These are phyloP conservation scores for Penicillium paradoxum DNA, from an alignment of 495 filamentous ascomycete species.

Conservation along the genomic window DNA sequence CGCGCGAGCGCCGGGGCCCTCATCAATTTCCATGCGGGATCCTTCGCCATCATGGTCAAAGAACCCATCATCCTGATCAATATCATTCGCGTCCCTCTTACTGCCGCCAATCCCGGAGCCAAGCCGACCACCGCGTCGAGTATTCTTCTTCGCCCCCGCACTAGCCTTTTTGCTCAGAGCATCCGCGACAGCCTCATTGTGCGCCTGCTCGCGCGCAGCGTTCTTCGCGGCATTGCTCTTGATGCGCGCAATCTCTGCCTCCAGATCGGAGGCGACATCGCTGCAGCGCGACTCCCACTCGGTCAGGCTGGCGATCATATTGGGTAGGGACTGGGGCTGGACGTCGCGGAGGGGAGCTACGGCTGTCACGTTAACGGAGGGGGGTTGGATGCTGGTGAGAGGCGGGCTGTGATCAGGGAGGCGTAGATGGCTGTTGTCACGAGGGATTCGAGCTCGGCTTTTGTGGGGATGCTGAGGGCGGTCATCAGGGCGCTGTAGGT, in stretches of 20 bases:
- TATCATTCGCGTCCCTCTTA: conserved; percentile 41
- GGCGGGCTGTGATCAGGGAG: conserved; percentile 71
- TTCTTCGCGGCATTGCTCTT: conserved; percentile 51
- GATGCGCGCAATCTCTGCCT: conserved; percentile 60
- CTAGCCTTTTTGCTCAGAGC: conserved; percentile 25
- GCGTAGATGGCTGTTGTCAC: conserved; percentile 87
- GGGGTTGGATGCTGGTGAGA: conserved; percentile 64
- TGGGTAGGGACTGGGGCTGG: conserved; percentile 58
- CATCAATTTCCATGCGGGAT: conserved; percentile 47
- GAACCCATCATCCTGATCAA: conserved; percentile 44
- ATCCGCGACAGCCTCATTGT: conserved; percentile 45
- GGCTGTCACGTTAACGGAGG: conserved; percentile 68
- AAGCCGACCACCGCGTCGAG: conserved; percentile 16
- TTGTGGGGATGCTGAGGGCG: conserved; percentile 59
- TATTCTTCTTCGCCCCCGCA: conserved; percentile 11
- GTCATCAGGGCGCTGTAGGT: conserved; percentile 65
- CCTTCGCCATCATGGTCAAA: conserved; percentile 46
- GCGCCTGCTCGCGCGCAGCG: conserved; percentile 43
- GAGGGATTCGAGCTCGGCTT: conserved; percentile 79
- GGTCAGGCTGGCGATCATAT: conserved; percentile 60
- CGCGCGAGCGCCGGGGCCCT: conserved; percentile 27
- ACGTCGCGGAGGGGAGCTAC: conserved; percentile 84
- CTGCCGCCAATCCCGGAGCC: conserved; percentile 25
- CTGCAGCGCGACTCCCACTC: conserved; percentile 75
- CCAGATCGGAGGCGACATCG: conserved; percentile 67